Base-by-base conservation (phyloP, 2,329 filamentous ascomycete species). In the Sphaerulina vaccinii region DNA sequence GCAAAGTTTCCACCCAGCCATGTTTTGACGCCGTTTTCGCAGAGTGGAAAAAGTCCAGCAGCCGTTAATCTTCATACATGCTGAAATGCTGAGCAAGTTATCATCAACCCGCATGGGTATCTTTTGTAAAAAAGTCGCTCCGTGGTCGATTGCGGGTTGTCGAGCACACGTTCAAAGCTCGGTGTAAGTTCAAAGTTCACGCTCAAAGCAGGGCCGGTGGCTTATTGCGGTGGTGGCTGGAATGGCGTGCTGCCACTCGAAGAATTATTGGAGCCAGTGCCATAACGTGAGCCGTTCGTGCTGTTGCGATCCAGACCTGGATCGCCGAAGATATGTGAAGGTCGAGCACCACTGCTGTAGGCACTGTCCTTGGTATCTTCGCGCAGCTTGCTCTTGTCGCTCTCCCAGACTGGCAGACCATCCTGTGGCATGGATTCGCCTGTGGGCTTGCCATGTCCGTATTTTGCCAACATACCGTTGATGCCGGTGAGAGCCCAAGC, bases 401-500 rank as follows among this genome's bases (percentile, higher is more conserved):
- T 51, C 41, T 69, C 67, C 83, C 83, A 87, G 2, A 84, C 69
- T 0, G 82, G 80, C 11, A 85, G 71, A 1, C 81, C 83, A 37
- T 79, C 78, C 1, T 75, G 73, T 1, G 86, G 85, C 53, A 82
- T 75, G 23, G 83, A 78, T 55, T 86, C 82, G n/a, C 81, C 85
- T 16, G 70, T 72, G 1, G 87, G 83, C 22, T 73, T 75, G 2
- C 87, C 86, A 3, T 75, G 76, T 39, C 81, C 76, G 62, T 85
- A 86, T 2, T 80, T 76, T 13, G 84, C 82, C 48, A 92, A 71
- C 35, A 82, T 85, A 11, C 86, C 86, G 67, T 93, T 92, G 73
- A 91, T 91, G 18, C 88, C 88, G 19, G 84, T 82, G 9, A 92
- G 72, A 1, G 85, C 86, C 88, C 88, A 95, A 8, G 88, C 88